These are phyloP conservation scores for Acmispon strigosus DNA, from an alignment of 306 rosid genomes.

Conservation along the genomic window DNA sequence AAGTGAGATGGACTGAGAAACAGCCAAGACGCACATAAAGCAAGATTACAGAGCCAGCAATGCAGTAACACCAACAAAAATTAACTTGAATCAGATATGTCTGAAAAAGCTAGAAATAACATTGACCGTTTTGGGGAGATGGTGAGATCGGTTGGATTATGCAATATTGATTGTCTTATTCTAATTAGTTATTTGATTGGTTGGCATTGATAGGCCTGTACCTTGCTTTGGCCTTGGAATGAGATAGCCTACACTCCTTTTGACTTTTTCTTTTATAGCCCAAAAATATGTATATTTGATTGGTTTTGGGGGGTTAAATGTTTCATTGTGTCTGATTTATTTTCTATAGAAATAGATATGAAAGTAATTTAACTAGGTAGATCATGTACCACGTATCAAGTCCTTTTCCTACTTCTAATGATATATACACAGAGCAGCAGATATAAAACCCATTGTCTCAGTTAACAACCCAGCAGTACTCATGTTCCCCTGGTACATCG, in stretches of 20 bases:
- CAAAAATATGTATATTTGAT: not conserved
- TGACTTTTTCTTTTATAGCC: not conserved
- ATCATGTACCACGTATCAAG: not conserved
- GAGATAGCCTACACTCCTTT: not conserved
- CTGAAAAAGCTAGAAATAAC: constrained; percentile 20
- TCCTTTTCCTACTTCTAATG: no score
- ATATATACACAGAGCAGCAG: no score
- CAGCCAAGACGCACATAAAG: no score
- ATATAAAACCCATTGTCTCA: no score
- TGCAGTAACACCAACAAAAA: no score
- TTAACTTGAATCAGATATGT: constrained; percentile 10
- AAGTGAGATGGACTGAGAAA: no score
- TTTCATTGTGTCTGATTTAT: not conserved
- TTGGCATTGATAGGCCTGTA: not conserved
- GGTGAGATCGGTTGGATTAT: constrained; percentile 20
- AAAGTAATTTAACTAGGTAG: not conserved
- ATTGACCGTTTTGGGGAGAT: constrained; percentile 23
- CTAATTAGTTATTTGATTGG: constrained; percentile 5
- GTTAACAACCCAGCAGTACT: no score
- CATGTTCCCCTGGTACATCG: no score
- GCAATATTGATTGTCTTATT: constrained; percentile 16
- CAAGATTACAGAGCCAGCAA: no score
- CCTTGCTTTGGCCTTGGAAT: constrained; percentile 2
- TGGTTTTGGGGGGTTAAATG: constrained; percentile 1
- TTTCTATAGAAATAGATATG: constrained; percentile 1